These are phyloP conservation scores for Solanum virginianum DNA, from an alignment of 257 asterid species.

Conservation along the genomic window DNA sequence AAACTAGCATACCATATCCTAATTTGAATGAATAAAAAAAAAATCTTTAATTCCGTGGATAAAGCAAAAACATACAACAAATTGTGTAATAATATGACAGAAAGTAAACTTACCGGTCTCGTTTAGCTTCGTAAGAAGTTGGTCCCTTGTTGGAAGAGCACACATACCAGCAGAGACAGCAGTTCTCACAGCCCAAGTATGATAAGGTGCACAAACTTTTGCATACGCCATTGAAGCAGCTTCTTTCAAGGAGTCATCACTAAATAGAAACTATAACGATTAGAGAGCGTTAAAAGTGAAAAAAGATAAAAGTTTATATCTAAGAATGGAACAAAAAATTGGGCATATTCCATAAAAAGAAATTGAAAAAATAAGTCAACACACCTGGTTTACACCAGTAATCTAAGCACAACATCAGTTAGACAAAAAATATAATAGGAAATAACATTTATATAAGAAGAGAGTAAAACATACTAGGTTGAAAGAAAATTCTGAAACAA, in stretches of 20 bases:
- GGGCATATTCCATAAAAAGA: not conserved
- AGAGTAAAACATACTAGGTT: constrained; percentile 23
- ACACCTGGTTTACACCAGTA: not conserved
- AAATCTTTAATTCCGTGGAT: not conserved
- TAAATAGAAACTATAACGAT: constrained; percentile 6
- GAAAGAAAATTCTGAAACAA: constrained; percentile 74
- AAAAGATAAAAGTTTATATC: not conserved
- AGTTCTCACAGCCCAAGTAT: constrained; percentile 89
- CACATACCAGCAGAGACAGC: constrained; percentile 98
- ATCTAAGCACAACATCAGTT: not conserved
- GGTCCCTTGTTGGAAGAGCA: constrained; percentile 85
- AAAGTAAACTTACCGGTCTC: constrained; percentile 54
- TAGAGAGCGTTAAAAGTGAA: not conserved
- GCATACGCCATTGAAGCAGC: constrained; percentile 79
- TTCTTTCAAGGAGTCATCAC: constrained; percentile 55
- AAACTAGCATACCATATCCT: not conserved
- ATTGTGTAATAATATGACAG: not conserved
- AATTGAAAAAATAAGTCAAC: not conserved
- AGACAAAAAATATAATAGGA: not conserved
- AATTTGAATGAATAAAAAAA: not conserved
- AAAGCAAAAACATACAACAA: not conserved
- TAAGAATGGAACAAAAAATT: not conserved
- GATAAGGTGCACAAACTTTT: constrained; percentile 83
- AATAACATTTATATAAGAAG: not conserved
- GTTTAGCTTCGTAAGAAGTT: constrained; percentile 61